phyloP scores from a whole-genome alignment of 176 grass and related monocot genomes.

The Cocos nucifera region DNA sequence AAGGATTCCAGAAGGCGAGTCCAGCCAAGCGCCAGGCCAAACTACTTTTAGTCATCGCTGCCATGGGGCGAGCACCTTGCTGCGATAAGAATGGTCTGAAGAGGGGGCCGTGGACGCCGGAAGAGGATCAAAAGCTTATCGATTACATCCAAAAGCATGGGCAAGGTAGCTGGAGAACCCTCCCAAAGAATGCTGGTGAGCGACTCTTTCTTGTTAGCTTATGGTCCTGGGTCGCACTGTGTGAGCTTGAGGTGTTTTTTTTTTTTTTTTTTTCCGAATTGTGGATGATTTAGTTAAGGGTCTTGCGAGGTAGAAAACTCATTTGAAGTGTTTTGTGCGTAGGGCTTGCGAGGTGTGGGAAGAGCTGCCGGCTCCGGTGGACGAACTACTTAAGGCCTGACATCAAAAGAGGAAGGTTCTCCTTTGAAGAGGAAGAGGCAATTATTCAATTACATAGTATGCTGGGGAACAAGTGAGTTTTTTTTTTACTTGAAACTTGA shows the following conservation, averaged over 20 bases:
- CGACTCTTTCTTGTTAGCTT: background rate
- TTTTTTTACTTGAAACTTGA: background rate
- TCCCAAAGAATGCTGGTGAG: slow-evolving; percentile 91
- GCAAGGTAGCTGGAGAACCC: slow-evolving; percentile 82
- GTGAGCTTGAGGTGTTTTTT: background rate
- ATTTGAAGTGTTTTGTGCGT: background rate
- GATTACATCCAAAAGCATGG: slow-evolving; percentile 81
- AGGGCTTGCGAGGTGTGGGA: slow-evolving; percentile 85
- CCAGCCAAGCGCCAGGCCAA: too few species aligned
- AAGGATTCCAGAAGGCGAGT: too few species aligned
- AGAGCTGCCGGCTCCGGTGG: slow-evolving; percentile 97
- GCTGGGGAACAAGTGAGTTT: slow-evolving; percentile 90
- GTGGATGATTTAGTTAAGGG: too few species aligned
- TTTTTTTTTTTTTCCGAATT: background rate
- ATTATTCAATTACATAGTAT: slow-evolving; percentile 96
- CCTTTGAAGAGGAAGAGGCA: slow-evolving; percentile 94
- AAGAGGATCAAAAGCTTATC: slow-evolving; percentile 95
- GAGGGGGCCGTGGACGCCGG: slow-evolving; percentile 83
- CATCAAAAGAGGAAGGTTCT: slow-evolving; percentile 94
- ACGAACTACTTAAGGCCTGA: slow-evolving; percentile 90
- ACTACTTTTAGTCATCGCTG: background rate
- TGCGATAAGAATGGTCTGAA: slow-evolving; percentile 83
- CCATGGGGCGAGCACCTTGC: slow-evolving; percentile 86
- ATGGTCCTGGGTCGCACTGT: too few species aligned
- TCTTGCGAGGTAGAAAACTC: too few species aligned